Base-by-base conservation (phyloP, 768 basidiomycete species). In the Tylopilus rubrobrunneus region DNA sequence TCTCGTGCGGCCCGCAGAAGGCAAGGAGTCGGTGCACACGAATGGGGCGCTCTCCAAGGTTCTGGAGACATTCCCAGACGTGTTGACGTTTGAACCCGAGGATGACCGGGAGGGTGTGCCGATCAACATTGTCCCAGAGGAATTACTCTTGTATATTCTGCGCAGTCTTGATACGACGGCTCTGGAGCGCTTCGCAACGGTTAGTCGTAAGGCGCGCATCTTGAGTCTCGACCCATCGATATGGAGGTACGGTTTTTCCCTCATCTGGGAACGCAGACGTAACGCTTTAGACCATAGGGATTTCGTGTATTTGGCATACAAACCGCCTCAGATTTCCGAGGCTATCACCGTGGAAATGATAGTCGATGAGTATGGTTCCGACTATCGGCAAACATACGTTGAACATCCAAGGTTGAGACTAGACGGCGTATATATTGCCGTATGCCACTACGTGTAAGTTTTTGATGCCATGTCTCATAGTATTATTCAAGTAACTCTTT, bases 351-450 rank as follows among this genome's bases (percentile, higher is more conserved):
- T 88, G 53, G 64, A 74, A 44, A 64, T 73, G 2, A 73, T 90
- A 23, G 72, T 83, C 12, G 69, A 76, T 21, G 71, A 69, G n/a
- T 84, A 83, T 66, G 65, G 69, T 45, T 78, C 73, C 46, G 83
- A 91, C 66, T 93, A 83, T 71, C 80, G 94, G 37, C 84, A 84
- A 19, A 71, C 89, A 9, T 91, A 82, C 67, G 80, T 96, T 41
- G 88, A 93, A 68, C 88, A 92, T 53, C 92, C 92, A 14, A 81
- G 94, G 45, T 68, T 96, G 45, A 83, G 94, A 37, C 67, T 87
- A 57, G 94, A 96, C 56, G 94, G 94, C 2, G 85, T 92, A 10
- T 96, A 96, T 67, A 94, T 97, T 48, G 86, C 91, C 21, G 87
- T 90, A 19, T 95, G 92, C 63, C 92, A 93, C 68, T 96, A 91